A percentile compares a stretch with the other conserved stretches of the same genome.
phyloP scores from a whole-genome alignment of 2,329 filamentous ascomycete species.

The Aspergillus niger region DNA sequence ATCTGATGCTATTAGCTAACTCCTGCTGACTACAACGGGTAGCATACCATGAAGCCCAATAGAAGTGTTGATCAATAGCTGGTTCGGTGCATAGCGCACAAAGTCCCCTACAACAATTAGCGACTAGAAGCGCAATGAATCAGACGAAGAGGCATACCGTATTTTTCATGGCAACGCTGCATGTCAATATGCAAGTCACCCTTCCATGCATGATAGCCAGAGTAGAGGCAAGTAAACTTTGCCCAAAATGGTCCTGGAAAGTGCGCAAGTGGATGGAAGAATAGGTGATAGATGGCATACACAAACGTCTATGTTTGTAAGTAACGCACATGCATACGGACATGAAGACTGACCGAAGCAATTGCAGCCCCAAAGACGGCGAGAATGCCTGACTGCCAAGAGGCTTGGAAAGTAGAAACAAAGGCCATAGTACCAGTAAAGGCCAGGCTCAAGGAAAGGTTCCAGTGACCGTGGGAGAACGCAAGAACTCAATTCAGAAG shows the following conservation, averaged over 20 bases:
- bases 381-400: background rate
- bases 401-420: background rate
- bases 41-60: slow-evolving; percentile 22
- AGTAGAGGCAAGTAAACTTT: slow-evolving; percentile 58
- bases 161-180: slow-evolving; percentile 31
- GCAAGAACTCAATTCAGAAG: background rate
- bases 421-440: background rate
- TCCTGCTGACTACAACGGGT: background rate
- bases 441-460: background rate
- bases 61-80: slow-evolving; percentile 22
- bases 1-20: slow-evolving; percentile 9
- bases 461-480: background rate
- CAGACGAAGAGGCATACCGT: slow-evolving; percentile 23
- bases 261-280: background rate
- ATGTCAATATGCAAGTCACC: slow-evolving; percentile 34
- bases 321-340: background rate
- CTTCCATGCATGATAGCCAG: slow-evolving; percentile 25
- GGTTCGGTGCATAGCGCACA: slow-evolving; percentile 31
- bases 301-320: background rate
- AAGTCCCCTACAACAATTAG: slow-evolving; percentile 15
- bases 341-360: background rate
- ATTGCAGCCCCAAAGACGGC: background rate
- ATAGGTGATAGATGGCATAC: background rate
- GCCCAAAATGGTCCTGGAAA: slow-evolving; percentile 34
- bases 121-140: background rate